Evolutionary conservation across 768 basidiomycete genomes (phyloP), one percentile per base, ranked within the genome.

Genomic region (Chalciporus sphaerocephalus): DNA sequence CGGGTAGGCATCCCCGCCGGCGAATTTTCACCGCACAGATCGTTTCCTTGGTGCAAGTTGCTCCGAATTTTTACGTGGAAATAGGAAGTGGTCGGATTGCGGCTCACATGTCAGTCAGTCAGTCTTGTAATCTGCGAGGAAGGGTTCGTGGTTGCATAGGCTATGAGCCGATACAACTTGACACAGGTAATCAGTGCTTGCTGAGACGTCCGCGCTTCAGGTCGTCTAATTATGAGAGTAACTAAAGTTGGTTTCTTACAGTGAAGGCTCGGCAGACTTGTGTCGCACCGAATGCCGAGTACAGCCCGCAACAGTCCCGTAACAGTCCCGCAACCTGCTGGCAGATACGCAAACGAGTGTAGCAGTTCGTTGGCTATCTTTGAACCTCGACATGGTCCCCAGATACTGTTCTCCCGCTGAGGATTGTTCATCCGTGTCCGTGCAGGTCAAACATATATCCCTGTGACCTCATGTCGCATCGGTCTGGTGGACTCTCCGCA

Each of bases 31-130:
- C 30, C 30, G 30, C 13, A 4, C 30, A n/a, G 8, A 30, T 30
- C 28, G 28, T 15, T 32, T n/a, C 13, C 27, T 11, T 27, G 4
- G 27, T 27, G 4, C 28, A 32, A 32, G 30, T 51, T 18, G 48
- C 35, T 18, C 9, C 20, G 28, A 16, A 28, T 15, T 32, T 22
- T 42, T 41, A 47, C 40, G 46, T 47, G 40, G 42, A 34, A 28
- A 25, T 25, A n/a, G n/a, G n/a, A n/a, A n/a, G n/a, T n/a, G n/a
- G n/a, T n/a, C n/a, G n/a, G n/a, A n/a, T n/a, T n/a, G n/a, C n/a
- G n/a, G n/a, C n/a, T n/a, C n/a, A n/a, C n/a, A n/a, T n/a, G n/a
- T n/a, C n/a, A n/a, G n/a, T n/a, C n/a, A n/a, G n/a, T n/a, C n/a
- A n/a, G n/a, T n/a, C n/a, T n/a, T n/a, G n/a, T n/a, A n/a, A n/a